Evolutionary conservation across 257 asterid species (phyloP).

Genomic region (Fraxinus americana): DNA sequence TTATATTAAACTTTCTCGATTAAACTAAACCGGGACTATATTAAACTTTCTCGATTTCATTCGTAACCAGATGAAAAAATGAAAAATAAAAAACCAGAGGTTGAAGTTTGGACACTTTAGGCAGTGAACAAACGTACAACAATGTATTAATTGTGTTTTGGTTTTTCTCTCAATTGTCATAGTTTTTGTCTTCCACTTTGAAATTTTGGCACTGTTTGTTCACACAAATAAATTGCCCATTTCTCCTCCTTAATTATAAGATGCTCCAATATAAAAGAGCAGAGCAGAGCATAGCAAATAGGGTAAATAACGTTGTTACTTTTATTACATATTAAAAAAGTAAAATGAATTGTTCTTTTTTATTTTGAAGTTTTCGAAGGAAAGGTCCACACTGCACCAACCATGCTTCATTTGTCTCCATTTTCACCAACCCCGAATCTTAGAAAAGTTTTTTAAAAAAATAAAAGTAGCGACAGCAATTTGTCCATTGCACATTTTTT

Average conservation of each 20-base stretch:
- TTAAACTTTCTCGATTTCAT: too few species aligned
- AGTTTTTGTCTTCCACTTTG: background rate
- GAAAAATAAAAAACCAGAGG: too few species aligned
- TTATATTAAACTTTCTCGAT: too few species aligned
- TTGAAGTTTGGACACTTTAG: background rate
- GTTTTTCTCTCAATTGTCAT: background rate
- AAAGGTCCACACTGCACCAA: background rate
- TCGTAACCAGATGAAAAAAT: too few species aligned
- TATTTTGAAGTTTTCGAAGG: background rate
- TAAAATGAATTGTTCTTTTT: background rate
- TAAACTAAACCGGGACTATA: too few species aligned
- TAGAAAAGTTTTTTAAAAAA: background rate
- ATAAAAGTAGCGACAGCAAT: background rate
- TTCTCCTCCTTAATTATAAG: background rate
- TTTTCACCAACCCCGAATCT: background rate
- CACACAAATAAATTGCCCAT: background rate
- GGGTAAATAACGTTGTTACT: too few species aligned
- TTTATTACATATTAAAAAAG: too few species aligned
- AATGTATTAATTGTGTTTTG: background rate
- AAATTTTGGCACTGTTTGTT: background rate
- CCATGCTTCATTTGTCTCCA: background rate
- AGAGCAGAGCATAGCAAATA: background rate
- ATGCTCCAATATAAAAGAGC: too few species aligned
- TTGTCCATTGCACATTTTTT: background rate
- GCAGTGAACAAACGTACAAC: background rate